A percentile compares a stretch with the other conserved stretches of the same genome.
Evolutionary conservation across 441 rosid genomes (phyloP).

Genomic region (Biscutella laevigata): DNA sequence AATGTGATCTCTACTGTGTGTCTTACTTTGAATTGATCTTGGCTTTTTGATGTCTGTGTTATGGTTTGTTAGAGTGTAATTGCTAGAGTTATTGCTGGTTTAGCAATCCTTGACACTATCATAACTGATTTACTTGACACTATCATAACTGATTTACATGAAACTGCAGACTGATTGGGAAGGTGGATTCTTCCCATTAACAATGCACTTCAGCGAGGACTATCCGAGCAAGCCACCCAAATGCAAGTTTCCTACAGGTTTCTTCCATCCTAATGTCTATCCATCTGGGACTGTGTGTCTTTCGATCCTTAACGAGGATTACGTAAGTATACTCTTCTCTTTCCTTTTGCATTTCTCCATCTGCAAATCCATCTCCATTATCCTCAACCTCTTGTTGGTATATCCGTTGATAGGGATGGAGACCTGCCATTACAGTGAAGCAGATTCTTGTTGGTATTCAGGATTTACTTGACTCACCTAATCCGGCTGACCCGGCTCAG

Average conservation of each 20-base stretch:
- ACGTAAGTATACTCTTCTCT: slow-evolving; percentile 41
- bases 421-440: slow-evolving; percentile 95
- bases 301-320: slow-evolving; percentile 90
- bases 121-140: neutral
- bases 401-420: slow-evolving; percentile 70
- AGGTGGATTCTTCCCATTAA: slow-evolving; percentile 83
- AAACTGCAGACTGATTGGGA: slow-evolving; percentile 88
- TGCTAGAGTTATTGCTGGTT: neutral
- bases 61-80: neutral
- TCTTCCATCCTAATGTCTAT: slow-evolving; percentile 96
- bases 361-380: neutral
- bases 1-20: neutral
- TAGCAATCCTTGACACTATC: neutral
- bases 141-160: neutral
- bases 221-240: slow-evolving; percentile 97
- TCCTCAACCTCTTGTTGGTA: neutral
- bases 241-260: slow-evolving; percentile 87
- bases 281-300: slow-evolving; percentile 96
- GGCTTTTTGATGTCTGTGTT: neutral
- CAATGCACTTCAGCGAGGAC: slow-evolving; percentile 83
- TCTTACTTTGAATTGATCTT: neutral
- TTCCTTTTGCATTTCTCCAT: neutral
- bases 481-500: slow-evolving; percentile 91
- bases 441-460: slow-evolving; percentile 91
- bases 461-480: slow-evolving; percentile 89